These are phyloP conservation scores for Coemansia guatemalensis DNA, from an alignment of 192 early-diverging fungal genomes.

Conservation along the genomic window DNA sequence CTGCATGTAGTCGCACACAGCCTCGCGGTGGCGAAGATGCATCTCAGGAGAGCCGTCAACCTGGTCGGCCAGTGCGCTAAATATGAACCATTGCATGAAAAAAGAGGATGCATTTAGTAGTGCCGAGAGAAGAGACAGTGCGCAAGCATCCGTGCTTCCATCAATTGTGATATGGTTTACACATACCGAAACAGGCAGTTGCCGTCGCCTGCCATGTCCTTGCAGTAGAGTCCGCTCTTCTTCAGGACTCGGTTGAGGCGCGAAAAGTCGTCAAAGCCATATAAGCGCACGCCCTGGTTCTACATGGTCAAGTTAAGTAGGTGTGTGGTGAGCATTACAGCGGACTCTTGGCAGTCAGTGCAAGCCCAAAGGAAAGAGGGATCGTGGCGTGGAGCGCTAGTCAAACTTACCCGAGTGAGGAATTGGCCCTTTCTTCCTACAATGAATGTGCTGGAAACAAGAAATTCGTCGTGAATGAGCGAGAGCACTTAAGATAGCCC, in stretches of 20 bases:
- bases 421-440: constrained; percentile 10
- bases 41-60: constrained; percentile 59
- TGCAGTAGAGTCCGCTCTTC: constrained; percentile 56
- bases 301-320: not conserved
- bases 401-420: constrained; percentile 2
- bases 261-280: constrained; percentile 35
- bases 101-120: not conserved
- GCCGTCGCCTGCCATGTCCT: constrained; percentile 71
- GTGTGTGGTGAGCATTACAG: not conserved
- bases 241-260: constrained; percentile 57
- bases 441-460: not conserved
- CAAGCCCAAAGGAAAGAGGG: not conserved
- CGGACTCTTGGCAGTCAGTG: not conserved
- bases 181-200: constrained; percentile 68
- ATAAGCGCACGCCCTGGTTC: not conserved
- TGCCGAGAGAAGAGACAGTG: not conserved
- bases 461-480: not conserved
- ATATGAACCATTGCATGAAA: not conserved
- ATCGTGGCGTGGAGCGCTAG: not conserved
- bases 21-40: constrained; percentile 56
- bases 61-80: constrained; percentile 70
- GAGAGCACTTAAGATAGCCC: not conserved
- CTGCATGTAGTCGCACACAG: constrained; percentile 64
- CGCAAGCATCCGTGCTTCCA: not conserved
- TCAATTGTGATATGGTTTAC: constrained; percentile 1